These are phyloP conservation scores for Aphanomyces invadans DNA, from an alignment of 352 stramenopile species.

Conservation along the genomic window DNA sequence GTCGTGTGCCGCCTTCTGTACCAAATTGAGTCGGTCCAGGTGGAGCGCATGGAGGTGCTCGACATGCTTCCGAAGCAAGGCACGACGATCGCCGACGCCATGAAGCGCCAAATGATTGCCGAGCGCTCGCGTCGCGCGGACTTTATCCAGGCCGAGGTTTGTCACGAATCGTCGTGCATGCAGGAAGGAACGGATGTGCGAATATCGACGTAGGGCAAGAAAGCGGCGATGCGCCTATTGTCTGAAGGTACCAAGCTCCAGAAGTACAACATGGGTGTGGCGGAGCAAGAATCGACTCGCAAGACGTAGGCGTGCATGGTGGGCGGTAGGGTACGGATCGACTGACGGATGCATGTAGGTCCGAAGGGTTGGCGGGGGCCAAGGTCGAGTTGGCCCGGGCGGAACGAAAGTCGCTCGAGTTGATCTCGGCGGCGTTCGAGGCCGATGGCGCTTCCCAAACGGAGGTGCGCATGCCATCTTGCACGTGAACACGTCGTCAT, in stretches of 20 bases:
- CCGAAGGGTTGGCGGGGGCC: conserved; percentile 28
- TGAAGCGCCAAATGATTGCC: conserved; percentile 39
- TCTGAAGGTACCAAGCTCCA: conserved; percentile 33
- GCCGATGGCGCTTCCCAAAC: conserved; percentile 27
- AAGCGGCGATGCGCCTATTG: conserved; percentile 29
- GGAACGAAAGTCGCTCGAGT: conserved; percentile 27
- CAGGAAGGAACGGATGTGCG: neutral
- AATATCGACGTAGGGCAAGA: conserved; percentile 26
- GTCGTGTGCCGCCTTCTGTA: neutral
- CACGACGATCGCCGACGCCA: conserved; percentile 28
- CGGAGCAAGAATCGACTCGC: conserved; percentile 33
- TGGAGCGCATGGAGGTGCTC: conserved; percentile 34
- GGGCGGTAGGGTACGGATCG: neutral
- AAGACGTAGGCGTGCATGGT: conserved; percentile 25
- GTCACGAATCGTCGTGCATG: neutral
- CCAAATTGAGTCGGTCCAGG: conserved; percentile 1
- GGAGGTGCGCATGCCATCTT: conserved; percentile 20
- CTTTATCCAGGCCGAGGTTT: conserved; percentile 32
- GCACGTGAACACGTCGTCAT: conserved; percentile 12
- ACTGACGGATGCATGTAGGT: neutral
- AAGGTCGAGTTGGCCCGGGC: conserved; percentile 32
- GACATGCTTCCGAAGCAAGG: conserved; percentile 29
- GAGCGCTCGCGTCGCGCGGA: conserved; percentile 33
- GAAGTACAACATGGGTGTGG: conserved; percentile 38
- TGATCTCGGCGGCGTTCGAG: conserved; percentile 27